A percentile compares a stretch with the other conserved stretches of the same genome.
phyloP scores from a whole-genome alignment of 2,329 filamentous ascomycete species.

The Massarina eburnea region DNA sequence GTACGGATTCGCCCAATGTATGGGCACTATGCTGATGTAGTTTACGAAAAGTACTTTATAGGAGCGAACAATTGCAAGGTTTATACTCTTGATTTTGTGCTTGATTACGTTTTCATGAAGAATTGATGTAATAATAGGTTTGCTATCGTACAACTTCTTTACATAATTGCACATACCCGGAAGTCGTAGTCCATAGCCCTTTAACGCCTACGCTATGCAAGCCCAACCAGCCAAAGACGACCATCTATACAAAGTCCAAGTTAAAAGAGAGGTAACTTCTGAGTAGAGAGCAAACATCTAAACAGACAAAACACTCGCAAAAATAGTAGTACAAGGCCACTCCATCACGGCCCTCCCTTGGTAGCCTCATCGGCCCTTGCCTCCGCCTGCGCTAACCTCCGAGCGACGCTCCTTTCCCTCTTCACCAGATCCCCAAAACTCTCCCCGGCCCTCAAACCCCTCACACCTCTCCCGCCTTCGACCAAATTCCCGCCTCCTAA shows the following conservation, averaged over 20 bases:
- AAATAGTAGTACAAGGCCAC: neutral
- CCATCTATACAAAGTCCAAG: constrained; percentile 2
- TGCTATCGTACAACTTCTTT: too few species aligned
- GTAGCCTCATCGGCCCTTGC: constrained; percentile 5
- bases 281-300: constrained; percentile 22
- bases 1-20: too few species aligned
- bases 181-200: neutral
- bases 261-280: constrained; percentile 19
- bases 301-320: constrained; percentile 2
- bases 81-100: too few species aligned
- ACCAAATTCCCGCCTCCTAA: constrained; percentile 17
- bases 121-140: too few species aligned
- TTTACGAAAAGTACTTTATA: too few species aligned
- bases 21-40: too few species aligned
- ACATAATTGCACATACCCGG: too few species aligned
- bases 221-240: constrained; percentile 3
- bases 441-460: constrained; percentile 19
- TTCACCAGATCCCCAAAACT: constrained; percentile 28
- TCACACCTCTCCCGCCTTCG: constrained; percentile 16
- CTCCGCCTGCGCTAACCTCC: constrained; percentile 31
- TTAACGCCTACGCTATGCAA: constrained; percentile 17
- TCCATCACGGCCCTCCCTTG: constrained; percentile 4
- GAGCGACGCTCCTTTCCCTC: constrained; percentile 28
- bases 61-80: too few species aligned
- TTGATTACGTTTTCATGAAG: too few species aligned